Conservation (phyloP, 768 basidiomycete species). For the Omphalotus guepiniiformis region DNA sequence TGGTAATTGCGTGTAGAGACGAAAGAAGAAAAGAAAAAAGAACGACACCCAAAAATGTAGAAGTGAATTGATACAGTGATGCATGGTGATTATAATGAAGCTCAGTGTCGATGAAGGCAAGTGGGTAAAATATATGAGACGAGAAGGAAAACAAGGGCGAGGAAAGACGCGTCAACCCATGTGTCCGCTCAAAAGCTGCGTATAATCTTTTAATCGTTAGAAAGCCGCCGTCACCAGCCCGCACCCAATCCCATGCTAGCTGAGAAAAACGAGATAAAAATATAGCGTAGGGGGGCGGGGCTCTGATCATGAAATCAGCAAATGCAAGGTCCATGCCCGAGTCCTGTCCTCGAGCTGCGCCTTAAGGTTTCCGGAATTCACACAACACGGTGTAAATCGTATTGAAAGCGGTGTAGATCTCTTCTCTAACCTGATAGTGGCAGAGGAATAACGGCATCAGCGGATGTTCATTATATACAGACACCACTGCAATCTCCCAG, state of each 20-base stretch:
- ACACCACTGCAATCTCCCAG: constrained; percentile 28
- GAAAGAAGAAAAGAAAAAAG: not conserved
- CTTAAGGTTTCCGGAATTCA: constrained; percentile 81
- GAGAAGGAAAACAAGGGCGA: not conserved
- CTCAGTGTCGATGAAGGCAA: not conserved
- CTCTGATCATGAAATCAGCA: not conserved
- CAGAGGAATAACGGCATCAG: constrained; percentile 38
- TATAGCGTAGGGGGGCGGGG: constrained; percentile 1
- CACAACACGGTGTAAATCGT: constrained; percentile 97
- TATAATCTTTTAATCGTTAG: not conserved
- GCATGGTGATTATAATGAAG: not conserved
- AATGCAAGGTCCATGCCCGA: not conserved
- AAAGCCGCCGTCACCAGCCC: not conserved
- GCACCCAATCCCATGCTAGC: not conserved
- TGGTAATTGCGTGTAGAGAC: not conserved
- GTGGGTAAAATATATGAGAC: not conserved
- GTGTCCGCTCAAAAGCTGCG: not conserved
- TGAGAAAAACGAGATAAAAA: not conserved
- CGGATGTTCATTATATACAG: constrained; percentile 46
- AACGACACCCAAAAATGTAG: constrained; percentile 2
- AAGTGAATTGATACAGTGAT: constrained; percentile 9
- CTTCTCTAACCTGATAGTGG: constrained; percentile 81
- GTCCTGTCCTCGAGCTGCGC: not conserved
- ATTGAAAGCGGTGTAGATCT: constrained; percentile 99
- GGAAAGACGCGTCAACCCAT: not conserved